Conservation (phyloP, 495 filamentous ascomycete species). For the Parmelia sp. region DNA sequence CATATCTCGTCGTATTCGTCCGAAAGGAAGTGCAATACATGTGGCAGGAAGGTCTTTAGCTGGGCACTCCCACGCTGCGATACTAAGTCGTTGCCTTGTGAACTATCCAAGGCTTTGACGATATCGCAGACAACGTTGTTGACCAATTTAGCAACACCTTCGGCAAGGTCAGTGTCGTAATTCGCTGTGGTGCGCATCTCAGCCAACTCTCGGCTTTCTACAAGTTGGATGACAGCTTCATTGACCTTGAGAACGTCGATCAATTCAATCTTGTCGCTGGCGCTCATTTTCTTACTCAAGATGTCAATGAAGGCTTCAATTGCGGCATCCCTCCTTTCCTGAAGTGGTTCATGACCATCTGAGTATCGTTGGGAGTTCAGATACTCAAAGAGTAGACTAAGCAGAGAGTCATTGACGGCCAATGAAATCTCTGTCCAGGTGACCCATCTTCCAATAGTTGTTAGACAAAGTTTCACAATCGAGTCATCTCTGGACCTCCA, state of each 20-base stretch:
- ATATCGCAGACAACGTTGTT: conserved; percentile 84
- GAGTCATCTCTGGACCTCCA: conserved; percentile 68
- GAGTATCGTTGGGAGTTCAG: conserved; percentile 50
- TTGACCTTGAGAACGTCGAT: conserved; percentile 82
- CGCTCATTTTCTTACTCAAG: conserved; percentile 94
- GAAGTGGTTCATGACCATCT: conserved; percentile 48
- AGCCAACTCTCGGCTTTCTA: conserved; percentile 69
- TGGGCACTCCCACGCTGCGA: conserved; percentile 34
- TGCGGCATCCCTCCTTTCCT: conserved; percentile 75
- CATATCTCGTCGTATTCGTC: conserved; percentile 98
- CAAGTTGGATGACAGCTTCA: conserved; percentile 72
- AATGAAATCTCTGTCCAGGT: conserved; percentile 96
- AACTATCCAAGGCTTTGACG: conserved; percentile 62
- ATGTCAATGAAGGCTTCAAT: conserved; percentile 93
- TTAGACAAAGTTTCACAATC: conserved; percentile 80
- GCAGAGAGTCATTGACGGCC: conserved; percentile 79
- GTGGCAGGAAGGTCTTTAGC: conserved; percentile 72
- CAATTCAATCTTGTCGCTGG: conserved; percentile 86
- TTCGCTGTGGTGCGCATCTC: conserved; percentile 69
- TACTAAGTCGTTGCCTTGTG: conserved; percentile 19
- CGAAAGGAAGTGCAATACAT: conserved; percentile 84
- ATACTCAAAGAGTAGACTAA: conserved; percentile 74
- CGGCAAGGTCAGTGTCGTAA: conserved; percentile 92
- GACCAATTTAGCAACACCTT: conserved; percentile 90
- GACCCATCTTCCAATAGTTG: conserved; percentile 87